A percentile compares a stretch with the other conserved stretches of the same genome.
Conservation (phyloP, 1,284 basidiomycete species). For the Ganoderma resinaceum region DNA sequence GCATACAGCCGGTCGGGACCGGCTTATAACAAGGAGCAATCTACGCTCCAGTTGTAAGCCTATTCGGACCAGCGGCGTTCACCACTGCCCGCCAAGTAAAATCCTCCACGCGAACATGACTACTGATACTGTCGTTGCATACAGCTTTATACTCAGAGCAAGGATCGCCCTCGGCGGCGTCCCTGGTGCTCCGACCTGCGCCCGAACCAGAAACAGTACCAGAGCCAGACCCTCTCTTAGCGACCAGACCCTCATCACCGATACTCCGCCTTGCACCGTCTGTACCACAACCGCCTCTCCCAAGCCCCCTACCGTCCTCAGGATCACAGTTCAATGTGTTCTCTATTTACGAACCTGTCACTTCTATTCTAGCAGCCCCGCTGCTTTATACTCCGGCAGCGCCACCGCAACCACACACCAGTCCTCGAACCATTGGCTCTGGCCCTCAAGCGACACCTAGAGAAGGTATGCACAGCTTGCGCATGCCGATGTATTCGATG, state of each 20-base stretch:
- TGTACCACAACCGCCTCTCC: background rate
- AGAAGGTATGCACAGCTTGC: background rate
- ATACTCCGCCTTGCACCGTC: background rate
- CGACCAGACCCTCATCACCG: background rate
- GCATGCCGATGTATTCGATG: background rate
- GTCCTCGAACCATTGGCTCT: background rate
- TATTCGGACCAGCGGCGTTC: too few relatives aligned
- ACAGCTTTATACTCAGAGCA: background rate
- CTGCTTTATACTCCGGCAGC: background rate
- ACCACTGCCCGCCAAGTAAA: too few relatives aligned
- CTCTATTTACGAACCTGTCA: background rate
- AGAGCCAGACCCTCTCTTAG: background rate
- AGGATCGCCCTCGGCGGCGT: background rate
- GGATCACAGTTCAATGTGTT: background rate
- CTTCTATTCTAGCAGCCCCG: too few relatives aligned
- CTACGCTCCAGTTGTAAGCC: too few relatives aligned
- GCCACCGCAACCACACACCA: background rate
- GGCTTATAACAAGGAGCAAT: too few relatives aligned
- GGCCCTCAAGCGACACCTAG: background rate
- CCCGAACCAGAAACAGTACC: background rate
- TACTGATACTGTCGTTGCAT: background rate
- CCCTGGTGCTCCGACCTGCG: background rate
- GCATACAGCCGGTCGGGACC: too few relatives aligned
- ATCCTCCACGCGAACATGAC: too few relatives aligned
- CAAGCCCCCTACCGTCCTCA: background rate